Percentiles rank a stretch among this genome's conserved stretches.
These are phyloP conservation scores for Helichrysum umbraculigerum DNA, from an alignment of 129 eudicot species.

Conservation along the genomic window DNA sequence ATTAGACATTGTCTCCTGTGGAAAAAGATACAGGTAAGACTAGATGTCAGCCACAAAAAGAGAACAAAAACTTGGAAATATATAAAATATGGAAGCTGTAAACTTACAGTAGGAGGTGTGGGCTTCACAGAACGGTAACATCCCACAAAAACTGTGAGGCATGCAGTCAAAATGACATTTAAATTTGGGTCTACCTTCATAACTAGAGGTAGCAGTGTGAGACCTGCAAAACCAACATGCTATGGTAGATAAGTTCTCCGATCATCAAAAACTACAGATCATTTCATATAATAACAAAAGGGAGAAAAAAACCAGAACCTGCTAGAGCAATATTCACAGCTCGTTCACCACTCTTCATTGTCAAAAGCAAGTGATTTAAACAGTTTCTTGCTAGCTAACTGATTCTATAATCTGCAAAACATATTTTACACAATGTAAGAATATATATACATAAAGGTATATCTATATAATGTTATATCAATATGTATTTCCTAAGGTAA, in stretches of 20 bases:
- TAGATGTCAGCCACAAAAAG: neutral
- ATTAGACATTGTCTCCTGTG: conserved; percentile 96
- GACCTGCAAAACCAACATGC: conserved; percentile 53
- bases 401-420: conserved; percentile 25
- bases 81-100: conserved; percentile 1
- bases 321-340: conserved; percentile 83
- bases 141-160: conserved; percentile 90
- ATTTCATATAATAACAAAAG: neutral
- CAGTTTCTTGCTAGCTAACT: conserved; percentile 11
- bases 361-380: conserved; percentile 27
- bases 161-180: conserved; percentile 89
- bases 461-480: neutral
- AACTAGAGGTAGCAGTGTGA: conserved; percentile 80
- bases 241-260: neutral
- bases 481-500: neutral
- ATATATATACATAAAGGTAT: neutral
- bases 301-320: conserved; percentile 42
- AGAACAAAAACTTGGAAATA: neutral
- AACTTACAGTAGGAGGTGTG: conserved; percentile 95
- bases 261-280: neutral
- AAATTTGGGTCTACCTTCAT: conserved; percentile 86
- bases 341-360: conserved; percentile 81
- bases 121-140: conserved; percentile 96
- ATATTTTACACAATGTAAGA: conserved; percentile 1
- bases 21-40: neutral